phyloP scores from a whole-genome alignment of 2,329 filamentous ascomycete species.

The Rachicladosporium sp. region DNA sequence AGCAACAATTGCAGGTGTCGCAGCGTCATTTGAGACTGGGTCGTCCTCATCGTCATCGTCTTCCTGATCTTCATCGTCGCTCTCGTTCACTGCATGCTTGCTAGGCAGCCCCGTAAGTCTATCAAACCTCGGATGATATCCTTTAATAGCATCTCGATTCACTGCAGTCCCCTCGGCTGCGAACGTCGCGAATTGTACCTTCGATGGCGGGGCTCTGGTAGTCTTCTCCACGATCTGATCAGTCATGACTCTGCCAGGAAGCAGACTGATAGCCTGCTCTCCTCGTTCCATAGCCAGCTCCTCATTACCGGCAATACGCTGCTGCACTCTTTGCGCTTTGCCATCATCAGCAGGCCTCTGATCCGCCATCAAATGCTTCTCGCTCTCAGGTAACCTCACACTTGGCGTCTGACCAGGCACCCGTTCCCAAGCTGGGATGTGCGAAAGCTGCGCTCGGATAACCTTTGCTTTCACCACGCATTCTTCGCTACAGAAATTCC shows the following conservation, averaged over 20 bases:
- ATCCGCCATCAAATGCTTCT: slow-evolving; percentile 2
- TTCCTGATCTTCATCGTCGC: slow-evolving; percentile 1
- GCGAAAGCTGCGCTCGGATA: slow-evolving; percentile 75
- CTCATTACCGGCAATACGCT: slow-evolving; percentile 13
- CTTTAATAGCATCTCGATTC: slow-evolving; percentile 4
- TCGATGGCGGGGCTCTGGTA: neutral
- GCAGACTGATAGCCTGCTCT: slow-evolving; percentile 21
- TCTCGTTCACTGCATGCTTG: slow-evolving; percentile 1
- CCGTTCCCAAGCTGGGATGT: slow-evolving; percentile 76
- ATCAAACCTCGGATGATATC: slow-evolving; percentile 2
- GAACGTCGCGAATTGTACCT: slow-evolving; percentile 1
- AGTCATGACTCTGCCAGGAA: slow-evolving; percentile 21
- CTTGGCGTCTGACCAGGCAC: slow-evolving; percentile 34
- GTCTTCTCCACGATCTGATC: slow-evolving; percentile 23
- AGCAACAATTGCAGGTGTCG: neutral
- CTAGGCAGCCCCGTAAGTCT: neutral
- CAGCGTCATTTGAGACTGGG: neutral
- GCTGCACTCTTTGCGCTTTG: neutral
- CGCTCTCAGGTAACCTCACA: slow-evolving; percentile 29
- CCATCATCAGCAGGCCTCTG: neutral
- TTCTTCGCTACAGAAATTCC: slow-evolving; percentile 73
- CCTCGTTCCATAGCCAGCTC: slow-evolving; percentile 34
- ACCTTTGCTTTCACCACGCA: slow-evolving; percentile 75
- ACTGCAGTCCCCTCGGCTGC: neutral
- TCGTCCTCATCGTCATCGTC: neutral